Base-by-base conservation (phyloP, 1,284 basidiomycete genomes). In the Cutaneotrichosporon cyanovorans region DNA sequence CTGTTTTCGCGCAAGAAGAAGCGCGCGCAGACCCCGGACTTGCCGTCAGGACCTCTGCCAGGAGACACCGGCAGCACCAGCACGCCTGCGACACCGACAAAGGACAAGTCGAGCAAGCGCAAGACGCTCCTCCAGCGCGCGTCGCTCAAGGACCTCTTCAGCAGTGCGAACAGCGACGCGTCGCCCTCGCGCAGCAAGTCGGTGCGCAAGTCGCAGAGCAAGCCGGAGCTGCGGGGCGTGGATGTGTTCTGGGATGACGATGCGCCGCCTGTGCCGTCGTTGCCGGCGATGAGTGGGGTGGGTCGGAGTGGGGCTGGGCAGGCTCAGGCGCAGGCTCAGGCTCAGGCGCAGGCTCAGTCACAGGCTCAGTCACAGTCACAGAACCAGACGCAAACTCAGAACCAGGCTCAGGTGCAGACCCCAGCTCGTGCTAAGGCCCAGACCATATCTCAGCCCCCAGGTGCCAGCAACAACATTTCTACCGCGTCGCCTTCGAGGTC, bases 131-230 rank as follows among this genome's bases (percentile, higher is more conserved):
- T 31, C 7, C 35, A 37, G 35, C 42, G 42, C 25, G 28, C 25
- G 7, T 44, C 42, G 19, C 9, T 54, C 33, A 54, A 51, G 35
- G 46, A 54, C 40, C 20, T 54, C 12, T 54, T 54, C 20, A 37
- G 39, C 20, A 31, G 21, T 16, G 41, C 48, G 10, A 20, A 34
- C 22, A n/a, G 19, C 8, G 35, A 6, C 12, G 12, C n/a, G 16
- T 12, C 19, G 16, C 19, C 15, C 16, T 11, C 32, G 5, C n/a
- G 20, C 19, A 16, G 15, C 45, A 54, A 46, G 46, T 19, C 25
- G 5, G 35, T 54, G 14, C 48, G 48, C 32, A 42, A 42, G 14
- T 34, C 43, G 9, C 36, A 50, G 46, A 50, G 48, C 48, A 54
- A 54, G 40, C 52, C 52, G 3, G 46, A 54, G 21, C 37, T 54